These are phyloP conservation scores for Phytophthora syringae DNA, from an alignment of 352 stramenopile species.

Conservation along the genomic window DNA sequence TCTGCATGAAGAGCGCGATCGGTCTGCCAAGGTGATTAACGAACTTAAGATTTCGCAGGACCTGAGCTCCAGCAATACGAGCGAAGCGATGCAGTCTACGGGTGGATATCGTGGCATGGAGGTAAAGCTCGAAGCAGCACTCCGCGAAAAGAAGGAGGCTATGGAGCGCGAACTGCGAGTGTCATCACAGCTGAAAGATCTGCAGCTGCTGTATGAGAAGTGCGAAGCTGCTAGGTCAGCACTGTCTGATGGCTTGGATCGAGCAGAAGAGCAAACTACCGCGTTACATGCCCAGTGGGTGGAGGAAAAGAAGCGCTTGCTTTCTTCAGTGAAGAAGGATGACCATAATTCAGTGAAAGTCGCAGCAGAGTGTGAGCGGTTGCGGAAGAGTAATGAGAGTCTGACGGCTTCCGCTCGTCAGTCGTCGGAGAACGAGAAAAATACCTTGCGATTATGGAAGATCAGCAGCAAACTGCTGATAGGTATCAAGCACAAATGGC, in stretches of 20 bases:
- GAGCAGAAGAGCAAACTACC: constrained; percentile 60
- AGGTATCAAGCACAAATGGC: constrained; percentile 41
- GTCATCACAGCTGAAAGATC: constrained; percentile 38
- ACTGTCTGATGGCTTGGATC: constrained; percentile 51
- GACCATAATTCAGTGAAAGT: constrained; percentile 41
- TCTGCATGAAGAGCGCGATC: constrained; percentile 58
- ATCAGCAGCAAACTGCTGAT: constrained; percentile 22
- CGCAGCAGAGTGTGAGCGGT: constrained; percentile 41
- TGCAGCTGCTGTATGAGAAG: constrained; percentile 51
- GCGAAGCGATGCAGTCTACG: constrained; percentile 32
- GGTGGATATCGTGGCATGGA: constrained; percentile 35
- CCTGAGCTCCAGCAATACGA: constrained; percentile 33
- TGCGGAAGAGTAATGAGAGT: constrained; percentile 49
- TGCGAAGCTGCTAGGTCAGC: constrained; percentile 49
- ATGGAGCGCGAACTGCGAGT: constrained; percentile 29
- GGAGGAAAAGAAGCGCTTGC: constrained; percentile 62
- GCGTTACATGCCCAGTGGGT: constrained; percentile 65
- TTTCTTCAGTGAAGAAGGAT: constrained; percentile 39
- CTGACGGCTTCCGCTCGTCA: constrained; percentile 40
- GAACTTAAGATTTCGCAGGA: constrained; percentile 47
- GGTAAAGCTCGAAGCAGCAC: constrained; percentile 38
- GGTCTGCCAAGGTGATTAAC: constrained; percentile 47
- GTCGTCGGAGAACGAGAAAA: constrained; percentile 45
- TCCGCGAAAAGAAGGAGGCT: constrained; percentile 40
- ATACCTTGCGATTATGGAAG: constrained; percentile 33